These are phyloP conservation scores for Podaxis rugospora DNA, from an alignment of 768 basidiomycete genomes.

Conservation along the genomic window DNA sequence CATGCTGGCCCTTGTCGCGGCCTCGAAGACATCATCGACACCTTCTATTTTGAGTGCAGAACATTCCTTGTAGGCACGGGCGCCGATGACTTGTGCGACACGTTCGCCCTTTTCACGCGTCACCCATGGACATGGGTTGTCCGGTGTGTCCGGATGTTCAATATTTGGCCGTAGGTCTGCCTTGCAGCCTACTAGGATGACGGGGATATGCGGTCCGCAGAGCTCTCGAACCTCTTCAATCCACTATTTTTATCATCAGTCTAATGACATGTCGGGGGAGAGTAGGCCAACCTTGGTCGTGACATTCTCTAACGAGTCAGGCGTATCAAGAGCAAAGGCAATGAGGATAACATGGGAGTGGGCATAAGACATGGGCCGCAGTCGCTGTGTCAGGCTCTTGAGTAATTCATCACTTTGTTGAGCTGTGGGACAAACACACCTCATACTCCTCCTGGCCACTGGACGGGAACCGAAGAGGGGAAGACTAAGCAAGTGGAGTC, in stretches of 20 bases:
- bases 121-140: slow-evolving; percentile 51
- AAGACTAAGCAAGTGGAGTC: slow-evolving; percentile 11
- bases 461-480: slow-evolving; percentile 8
- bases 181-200: slow-evolving; percentile 95
- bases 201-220: slow-evolving; percentile 88
- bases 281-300: slow-evolving; percentile 66
- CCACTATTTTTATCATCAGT: slow-evolving; percentile 56
- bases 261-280: slow-evolving; percentile 3
- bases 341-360: slow-evolving; percentile 99
- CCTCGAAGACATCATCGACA: slow-evolving; percentile 97
- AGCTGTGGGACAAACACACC: slow-evolving; percentile 32
- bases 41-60: slow-evolving; percentile 87
- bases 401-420: slow-evolving; percentile 3
- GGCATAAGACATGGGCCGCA: slow-evolving; percentile 95
- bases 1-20: slow-evolving; percentile 95
- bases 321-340: slow-evolving; percentile 93
- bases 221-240: slow-evolving; percentile 98
- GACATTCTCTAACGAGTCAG: slow-evolving; percentile 96
- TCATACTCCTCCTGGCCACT: slow-evolving; percentile 99
- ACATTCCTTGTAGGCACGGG: slow-evolving; percentile 92
- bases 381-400: slow-evolving; percentile 45
- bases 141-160: slow-evolving; percentile 38
- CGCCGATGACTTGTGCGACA: slow-evolving; percentile 81
- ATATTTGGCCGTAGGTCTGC: slow-evolving; percentile 77
- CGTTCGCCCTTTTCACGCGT: slow-evolving; percentile 78